Evolutionary conservation across 2,329 filamentous ascomycete species (phyloP), one percentile per base, ranked within the genome.

Genomic region (Meredithiella fracta): DNA sequence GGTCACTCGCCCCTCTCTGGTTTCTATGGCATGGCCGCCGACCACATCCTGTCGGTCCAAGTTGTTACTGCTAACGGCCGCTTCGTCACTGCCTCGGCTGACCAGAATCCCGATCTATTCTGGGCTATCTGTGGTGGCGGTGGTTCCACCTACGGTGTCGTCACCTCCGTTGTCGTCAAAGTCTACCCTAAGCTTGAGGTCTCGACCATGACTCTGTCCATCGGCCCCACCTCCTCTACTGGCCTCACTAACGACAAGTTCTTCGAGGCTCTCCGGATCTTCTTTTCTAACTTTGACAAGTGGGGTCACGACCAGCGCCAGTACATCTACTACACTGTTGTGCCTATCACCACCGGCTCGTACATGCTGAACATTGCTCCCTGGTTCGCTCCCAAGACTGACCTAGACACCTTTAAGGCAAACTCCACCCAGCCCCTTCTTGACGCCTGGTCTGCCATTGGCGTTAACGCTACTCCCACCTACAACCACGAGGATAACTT

Each of bases 101-200:
- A 64, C 20, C 59, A 67, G 38, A 70, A 77, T 57, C 31, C 66
- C 1, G 73, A 76, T 52, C 64, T 77, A 2, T 76, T 70, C 65
- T 75, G 71, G 71, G 73, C 73, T 1, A 65, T 77, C 29, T 65
- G 70, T 14, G 74, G 74, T 22, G 73, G 69, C 9, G 72, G 72
- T 57, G 58, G 58, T 8, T 70, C 67, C 51, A 73, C 69, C 2
- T 74, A 69, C 57, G 72, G 71, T 1, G 67, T 74, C 3, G 71
- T 73, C 5, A 62, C 67, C 23, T 71, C 68, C 1, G 62, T 68
- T 53, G 65, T 65, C 1, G 64, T 70, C 37, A 65, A 65, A 7
- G 65, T 66, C 2, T 67, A 68, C 52, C 65, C 64, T 1, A 64
- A 64, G 25, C 63, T 66, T 29, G 62, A 63, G 23, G 67, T 67